A percentile compares a stretch with the other conserved stretches of the same genome.
These are phyloP conservation scores for Emericellopsis atlantica DNA, from an alignment of 2,329 filamentous ascomycete genomes.

Conservation along the genomic window DNA sequence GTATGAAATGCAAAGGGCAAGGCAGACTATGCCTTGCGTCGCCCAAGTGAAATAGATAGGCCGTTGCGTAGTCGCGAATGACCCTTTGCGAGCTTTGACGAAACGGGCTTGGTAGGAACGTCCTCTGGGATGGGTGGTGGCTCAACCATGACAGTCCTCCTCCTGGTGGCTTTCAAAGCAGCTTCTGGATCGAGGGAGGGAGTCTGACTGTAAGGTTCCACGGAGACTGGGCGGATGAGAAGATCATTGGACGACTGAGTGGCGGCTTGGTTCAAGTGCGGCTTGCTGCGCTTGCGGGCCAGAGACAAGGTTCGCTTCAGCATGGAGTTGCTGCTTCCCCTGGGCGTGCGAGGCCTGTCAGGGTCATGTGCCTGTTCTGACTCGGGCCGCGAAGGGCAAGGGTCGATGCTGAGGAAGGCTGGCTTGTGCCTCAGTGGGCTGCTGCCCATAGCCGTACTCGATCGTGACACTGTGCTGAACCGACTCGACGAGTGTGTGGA, in stretches of 20 bases:
- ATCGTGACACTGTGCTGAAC: slow-evolving; percentile 18
- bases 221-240: slow-evolving; percentile 4
- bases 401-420: slow-evolving; percentile 40
- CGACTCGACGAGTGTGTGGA: slow-evolving; percentile 18
- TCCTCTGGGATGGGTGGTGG: not conserved
- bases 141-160: not conserved
- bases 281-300: slow-evolving; percentile 40
- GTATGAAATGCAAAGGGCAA: not conserved
- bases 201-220: not conserved
- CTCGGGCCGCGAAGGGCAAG: slow-evolving; percentile 29
- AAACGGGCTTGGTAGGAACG: not conserved
- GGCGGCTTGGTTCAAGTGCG: slow-evolving; percentile 26
- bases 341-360: slow-evolving; percentile 3
- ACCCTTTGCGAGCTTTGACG: not conserved
- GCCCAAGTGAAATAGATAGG: slow-evolving; percentile 1
- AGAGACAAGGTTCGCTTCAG: slow-evolving; percentile 39
- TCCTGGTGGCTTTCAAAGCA: not conserved
- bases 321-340: not conserved
- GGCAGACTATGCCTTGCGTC: not conserved
- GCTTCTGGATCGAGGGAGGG: not conserved
- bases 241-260: slow-evolving; percentile 21
- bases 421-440: slow-evolving; percentile 23
- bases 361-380: slow-evolving; percentile 6
- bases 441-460: slow-evolving; percentile 23
- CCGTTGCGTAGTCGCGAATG: slow-evolving; percentile 2